Percentiles rank a stretch among this genome's conserved stretches.
phyloP scores from a whole-genome alignment of 2,329 filamentous ascomycete species.

The Emmonsia crescens region DNA sequence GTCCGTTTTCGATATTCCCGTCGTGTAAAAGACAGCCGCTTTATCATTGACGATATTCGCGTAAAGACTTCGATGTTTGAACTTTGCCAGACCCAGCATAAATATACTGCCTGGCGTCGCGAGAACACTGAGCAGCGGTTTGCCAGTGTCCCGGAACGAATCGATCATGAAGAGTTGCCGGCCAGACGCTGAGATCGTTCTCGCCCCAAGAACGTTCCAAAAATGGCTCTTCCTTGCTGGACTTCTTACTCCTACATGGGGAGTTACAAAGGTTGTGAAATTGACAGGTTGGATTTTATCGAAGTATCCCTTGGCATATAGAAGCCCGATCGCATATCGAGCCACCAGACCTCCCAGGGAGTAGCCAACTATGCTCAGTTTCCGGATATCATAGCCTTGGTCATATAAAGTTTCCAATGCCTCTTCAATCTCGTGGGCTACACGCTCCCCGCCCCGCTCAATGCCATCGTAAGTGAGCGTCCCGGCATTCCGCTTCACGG shows the following conservation, averaged over 20 bases:
- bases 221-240: constrained; percentile 57
- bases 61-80: constrained; percentile 69
- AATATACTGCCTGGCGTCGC: constrained; percentile 80
- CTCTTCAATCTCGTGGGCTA: constrained; percentile 53
- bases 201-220: constrained; percentile 76
- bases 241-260: constrained; percentile 65
- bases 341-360: constrained; percentile 79
- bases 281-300: constrained; percentile 76
- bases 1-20: constrained; percentile 63
- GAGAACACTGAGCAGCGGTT: constrained; percentile 67
- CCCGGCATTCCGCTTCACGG: constrained; percentile 46
- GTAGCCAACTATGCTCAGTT: constrained; percentile 81
- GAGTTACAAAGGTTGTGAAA: constrained; percentile 86
- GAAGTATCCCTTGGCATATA: constrained; percentile 70
- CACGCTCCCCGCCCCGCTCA: constrained; percentile 57
- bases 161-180: constrained; percentile 82
- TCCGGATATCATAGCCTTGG: constrained; percentile 60
- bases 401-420: constrained; percentile 43
- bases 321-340: constrained; percentile 73
- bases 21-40: constrained; percentile 73
- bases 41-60: constrained; percentile 80
- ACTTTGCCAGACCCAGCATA: constrained; percentile 63
- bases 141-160: constrained; percentile 69
- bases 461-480: constrained; percentile 56
- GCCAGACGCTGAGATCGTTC: constrained; percentile 71